phyloP scores from a whole-genome alignment of 179 eudicot genomes.

The Actinidia arguta region DNA sequence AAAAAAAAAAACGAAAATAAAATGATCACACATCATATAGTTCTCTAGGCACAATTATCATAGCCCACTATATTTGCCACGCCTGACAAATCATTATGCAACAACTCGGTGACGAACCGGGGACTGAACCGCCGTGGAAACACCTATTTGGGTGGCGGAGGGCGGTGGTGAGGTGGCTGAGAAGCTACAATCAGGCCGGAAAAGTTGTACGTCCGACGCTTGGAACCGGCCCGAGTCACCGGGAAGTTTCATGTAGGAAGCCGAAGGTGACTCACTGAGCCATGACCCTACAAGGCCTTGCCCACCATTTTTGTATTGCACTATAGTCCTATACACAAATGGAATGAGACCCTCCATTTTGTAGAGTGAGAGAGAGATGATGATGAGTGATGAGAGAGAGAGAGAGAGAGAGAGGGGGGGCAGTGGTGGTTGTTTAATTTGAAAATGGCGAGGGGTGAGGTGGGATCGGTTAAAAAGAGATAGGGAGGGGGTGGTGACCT shows the following conservation, averaged over 20 bases:
- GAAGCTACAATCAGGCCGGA: conserved; percentile 15
- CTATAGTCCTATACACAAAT: conserved; percentile 36
- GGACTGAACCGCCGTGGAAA: conserved; percentile 26
- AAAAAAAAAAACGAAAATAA: background rate
- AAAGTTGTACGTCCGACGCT: conserved; percentile 12
- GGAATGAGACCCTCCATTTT: conserved; percentile 39
- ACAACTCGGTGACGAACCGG: conserved; percentile 16
- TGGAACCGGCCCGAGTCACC: conserved; percentile 42
- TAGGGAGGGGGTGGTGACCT: conserved; percentile 33
- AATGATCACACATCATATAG: background rate
- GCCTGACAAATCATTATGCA: background rate
- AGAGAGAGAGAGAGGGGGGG: conserved; percentile 12
- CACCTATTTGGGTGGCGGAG: conserved; percentile 13
- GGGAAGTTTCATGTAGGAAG: conserved; percentile 37
- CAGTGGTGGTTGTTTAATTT: background rate
- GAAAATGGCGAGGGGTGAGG: background rate
- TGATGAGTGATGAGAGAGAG: background rate
- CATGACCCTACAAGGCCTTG: conserved; percentile 18
- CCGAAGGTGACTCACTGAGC: conserved; percentile 30
- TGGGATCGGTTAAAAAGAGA: conserved; percentile 20
- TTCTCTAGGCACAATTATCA: conserved; percentile 13
- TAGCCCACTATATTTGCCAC: background rate
- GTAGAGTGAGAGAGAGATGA: background rate
- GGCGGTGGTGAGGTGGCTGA: conserved; percentile 17
- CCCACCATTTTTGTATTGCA: conserved; percentile 32